phyloP scores from a whole-genome alignment of 352 stramenopile species.

The Globisporangium radiosum region DNA sequence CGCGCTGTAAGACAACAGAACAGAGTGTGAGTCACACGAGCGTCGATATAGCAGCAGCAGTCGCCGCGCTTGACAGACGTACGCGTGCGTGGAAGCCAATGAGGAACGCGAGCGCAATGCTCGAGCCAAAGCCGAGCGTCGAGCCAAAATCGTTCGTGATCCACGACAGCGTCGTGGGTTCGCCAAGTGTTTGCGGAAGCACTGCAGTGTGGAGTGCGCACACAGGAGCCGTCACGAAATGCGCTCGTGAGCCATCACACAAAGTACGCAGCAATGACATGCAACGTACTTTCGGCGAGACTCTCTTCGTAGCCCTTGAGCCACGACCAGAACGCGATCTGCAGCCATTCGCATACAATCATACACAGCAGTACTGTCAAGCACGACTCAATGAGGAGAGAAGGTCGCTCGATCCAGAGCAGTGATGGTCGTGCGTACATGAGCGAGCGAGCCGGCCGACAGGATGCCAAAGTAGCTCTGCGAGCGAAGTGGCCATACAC shows the following conservation, averaged over 20 bases:
- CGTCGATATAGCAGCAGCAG: neutral
- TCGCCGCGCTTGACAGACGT: constrained; percentile 5
- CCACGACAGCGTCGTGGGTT: constrained; percentile 78
- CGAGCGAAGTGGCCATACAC: neutral
- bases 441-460: constrained; percentile 67
- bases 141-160: constrained; percentile 77
- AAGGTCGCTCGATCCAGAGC: neutral
- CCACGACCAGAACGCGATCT: constrained; percentile 88
- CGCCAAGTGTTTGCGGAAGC: constrained; percentile 41
- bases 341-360: constrained; percentile 1
- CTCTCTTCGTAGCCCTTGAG: constrained; percentile 85
- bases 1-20: constrained; percentile 29
- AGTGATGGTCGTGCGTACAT: constrained; percentile 30
- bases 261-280: too few relatives aligned
- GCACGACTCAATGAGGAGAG: neutral
- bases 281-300: constrained; percentile 56
- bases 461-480: constrained; percentile 80
- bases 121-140: constrained; percentile 75
- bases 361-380: too few relatives aligned
- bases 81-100: constrained; percentile 80
- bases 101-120: constrained; percentile 67
- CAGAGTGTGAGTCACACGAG: too few relatives aligned
- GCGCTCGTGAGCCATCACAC: too few relatives aligned
- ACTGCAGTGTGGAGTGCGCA: constrained; percentile 17
- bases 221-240: neutral